phyloP scores from a whole-genome alignment of 2,329 filamentous ascomycete genomes.

The Apiospora koreana region DNA sequence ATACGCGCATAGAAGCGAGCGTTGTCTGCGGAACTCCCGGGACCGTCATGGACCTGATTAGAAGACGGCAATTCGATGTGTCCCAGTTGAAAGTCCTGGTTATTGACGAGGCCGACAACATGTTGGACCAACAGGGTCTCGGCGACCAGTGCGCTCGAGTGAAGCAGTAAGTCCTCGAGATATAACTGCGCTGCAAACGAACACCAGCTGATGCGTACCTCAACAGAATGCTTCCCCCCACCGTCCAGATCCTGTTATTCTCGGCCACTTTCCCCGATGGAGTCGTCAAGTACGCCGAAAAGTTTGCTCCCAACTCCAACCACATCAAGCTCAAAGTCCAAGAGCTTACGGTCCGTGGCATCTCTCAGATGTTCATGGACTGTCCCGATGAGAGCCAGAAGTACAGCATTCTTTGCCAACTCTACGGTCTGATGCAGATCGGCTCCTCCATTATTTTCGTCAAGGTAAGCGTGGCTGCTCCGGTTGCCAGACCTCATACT shows the following conservation, averaged over 20 bases:
- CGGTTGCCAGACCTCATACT: conserved; percentile 99
- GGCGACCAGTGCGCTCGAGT: conserved; percentile 94
- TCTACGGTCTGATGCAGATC: conserved; percentile 95
- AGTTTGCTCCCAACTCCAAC: conserved; percentile 85
- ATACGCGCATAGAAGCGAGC: conserved; percentile 69
- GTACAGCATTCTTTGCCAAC: conserved; percentile 84
- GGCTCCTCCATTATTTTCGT: conserved; percentile 98
- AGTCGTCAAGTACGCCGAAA: conserved; percentile 79
- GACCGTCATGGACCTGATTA: conserved; percentile 86
- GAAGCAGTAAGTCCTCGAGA: conserved; percentile 64
- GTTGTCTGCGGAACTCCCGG: conserved; percentile 93
- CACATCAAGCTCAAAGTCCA: conserved; percentile 85
- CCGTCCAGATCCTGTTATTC: conserved; percentile 88
- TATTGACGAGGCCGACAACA: conserved; percentile 97
- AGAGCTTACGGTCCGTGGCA: conserved; percentile 93
- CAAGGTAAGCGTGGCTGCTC: conserved; percentile 61
- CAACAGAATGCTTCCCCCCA: conserved; percentile 67
- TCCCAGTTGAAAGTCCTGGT: conserved; percentile 79
- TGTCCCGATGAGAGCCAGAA: conserved; percentile 81
- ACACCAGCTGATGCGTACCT: neutral
- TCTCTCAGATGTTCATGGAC: conserved; percentile 97
- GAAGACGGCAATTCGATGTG: conserved; percentile 71
- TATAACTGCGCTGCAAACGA: conserved; percentile 24
- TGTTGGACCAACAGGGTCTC: conserved; percentile 93
- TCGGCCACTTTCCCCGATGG: conserved; percentile 90